These are phyloP conservation scores for Prunus fruticosa DNA, from an alignment of 306 rosid genomes.

Conservation along the genomic window DNA sequence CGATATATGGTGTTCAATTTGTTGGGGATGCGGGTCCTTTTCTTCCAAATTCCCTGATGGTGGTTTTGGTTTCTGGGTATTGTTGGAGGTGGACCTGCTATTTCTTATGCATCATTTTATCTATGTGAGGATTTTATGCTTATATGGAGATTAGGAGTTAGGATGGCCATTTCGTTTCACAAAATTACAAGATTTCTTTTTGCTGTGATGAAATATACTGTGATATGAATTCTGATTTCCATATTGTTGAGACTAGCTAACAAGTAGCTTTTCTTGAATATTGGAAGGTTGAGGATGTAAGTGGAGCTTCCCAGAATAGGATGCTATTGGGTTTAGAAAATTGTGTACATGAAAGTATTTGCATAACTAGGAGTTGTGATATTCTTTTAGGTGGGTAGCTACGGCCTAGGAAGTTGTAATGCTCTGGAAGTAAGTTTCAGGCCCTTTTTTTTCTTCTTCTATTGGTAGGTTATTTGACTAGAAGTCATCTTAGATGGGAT, in stretches of 20 bases:
- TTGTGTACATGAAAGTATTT: neutral
- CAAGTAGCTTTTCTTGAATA: constrained; percentile 4
- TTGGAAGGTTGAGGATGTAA: neutral
- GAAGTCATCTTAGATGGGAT: neutral
- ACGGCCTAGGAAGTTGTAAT: constrained; percentile 20
- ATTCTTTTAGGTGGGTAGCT: neutral
- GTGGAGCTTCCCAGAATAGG: constrained; percentile 14
- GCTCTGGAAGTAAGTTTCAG: constrained; percentile 30
- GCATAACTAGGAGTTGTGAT: neutral
- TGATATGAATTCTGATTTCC: constrained; percentile 10
- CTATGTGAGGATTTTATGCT: neutral
- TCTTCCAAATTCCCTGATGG: constrained; percentile 13
- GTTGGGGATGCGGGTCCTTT: neutral
- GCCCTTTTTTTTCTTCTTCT: neutral
- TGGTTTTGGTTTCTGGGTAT: constrained; percentile 11
- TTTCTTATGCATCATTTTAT: constrained; percentile 1
- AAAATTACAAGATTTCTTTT: constrained; percentile 10
- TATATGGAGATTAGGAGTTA: constrained; percentile 4
- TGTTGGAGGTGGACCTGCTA: constrained; percentile 2
- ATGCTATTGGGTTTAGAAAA: neutral
- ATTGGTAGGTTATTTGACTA: neutral
- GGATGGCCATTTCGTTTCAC: constrained; percentile 12
- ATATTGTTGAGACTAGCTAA: constrained; percentile 18
- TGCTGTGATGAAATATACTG: neutral
- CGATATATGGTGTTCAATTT: constrained; percentile 11